Percentiles rank a stretch among this genome's conserved stretches.
These are phyloP conservation scores for Kwoniella sp. DNA, from an alignment of 768 basidiomycete species.

Conservation along the genomic window DNA sequence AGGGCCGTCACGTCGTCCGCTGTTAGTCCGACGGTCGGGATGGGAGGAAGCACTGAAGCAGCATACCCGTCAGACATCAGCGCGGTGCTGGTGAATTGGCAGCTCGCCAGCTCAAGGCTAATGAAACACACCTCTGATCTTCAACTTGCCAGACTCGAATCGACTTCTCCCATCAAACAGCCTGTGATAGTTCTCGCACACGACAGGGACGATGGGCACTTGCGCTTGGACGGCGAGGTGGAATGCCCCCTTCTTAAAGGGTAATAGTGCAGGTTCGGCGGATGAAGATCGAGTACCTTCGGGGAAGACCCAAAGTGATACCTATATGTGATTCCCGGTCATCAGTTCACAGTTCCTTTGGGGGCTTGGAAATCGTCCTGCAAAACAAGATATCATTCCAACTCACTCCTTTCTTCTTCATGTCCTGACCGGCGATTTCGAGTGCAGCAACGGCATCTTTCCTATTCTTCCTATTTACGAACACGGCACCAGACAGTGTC, in stretches of 20 bases:
- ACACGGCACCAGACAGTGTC: slow-evolving; percentile 83
- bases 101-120: not conserved
- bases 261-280: slow-evolving; percentile 68
- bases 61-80: not conserved
- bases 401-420: slow-evolving; percentile 63
- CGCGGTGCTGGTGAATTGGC: not conserved
- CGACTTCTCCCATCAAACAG: slow-evolving; percentile 69
- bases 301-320: slow-evolving; percentile 92
- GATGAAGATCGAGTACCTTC: slow-evolving; percentile 87
- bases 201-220: slow-evolving; percentile 86
- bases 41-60: slow-evolving; percentile 81
- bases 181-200: slow-evolving; percentile 90
- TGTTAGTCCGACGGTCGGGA: slow-evolving; percentile 73
- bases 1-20: slow-evolving; percentile 71
- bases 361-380: not conserved
- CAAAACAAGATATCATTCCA: not conserved
- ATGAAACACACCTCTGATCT: slow-evolving; percentile 70
- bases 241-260: slow-evolving; percentile 98
- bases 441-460: slow-evolving; percentile 73
- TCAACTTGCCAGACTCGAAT: slow-evolving; percentile 75
- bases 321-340: slow-evolving; percentile 38
- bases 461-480: slow-evolving; percentile 83
- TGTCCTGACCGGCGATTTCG: slow-evolving; percentile 71
- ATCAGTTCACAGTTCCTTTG: not conserved
- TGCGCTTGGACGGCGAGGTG: slow-evolving; percentile 86